Evolutionary conservation across 1,139 yeast species (phyloP).

Genomic region (Suhomyces atakaporum): DNA sequence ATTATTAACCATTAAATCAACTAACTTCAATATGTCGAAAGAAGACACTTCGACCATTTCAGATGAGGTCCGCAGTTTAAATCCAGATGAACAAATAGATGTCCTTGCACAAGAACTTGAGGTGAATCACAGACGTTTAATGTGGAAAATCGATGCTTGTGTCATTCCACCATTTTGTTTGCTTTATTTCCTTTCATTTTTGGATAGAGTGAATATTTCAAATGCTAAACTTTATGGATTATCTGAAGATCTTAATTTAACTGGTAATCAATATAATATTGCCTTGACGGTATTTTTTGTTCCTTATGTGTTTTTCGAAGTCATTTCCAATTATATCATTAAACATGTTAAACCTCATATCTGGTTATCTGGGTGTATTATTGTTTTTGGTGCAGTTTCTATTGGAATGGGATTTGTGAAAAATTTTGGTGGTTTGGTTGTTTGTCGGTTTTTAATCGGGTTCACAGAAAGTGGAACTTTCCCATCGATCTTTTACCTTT

Average conservation of each 20-base stretch:
- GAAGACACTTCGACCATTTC: constrained; percentile 5
- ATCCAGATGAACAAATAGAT: constrained; percentile 25
- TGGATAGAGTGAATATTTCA: constrained; percentile 74
- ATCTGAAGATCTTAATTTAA: constrained; percentile 49
- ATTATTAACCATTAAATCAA: no score
- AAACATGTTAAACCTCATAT: constrained; percentile 64
- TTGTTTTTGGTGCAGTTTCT: constrained; percentile 62
- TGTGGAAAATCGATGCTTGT: constrained; percentile 64
- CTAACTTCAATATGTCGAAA: constrained; percentile 2
- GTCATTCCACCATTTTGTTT: constrained; percentile 73
- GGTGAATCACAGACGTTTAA: constrained; percentile 47
- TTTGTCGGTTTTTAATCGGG: constrained; percentile 66
- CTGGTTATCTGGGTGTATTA: constrained; percentile 59
- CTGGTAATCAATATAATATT: constrained; percentile 61
- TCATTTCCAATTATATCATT: constrained; percentile 63
- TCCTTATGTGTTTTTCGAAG: constrained; percentile 68
- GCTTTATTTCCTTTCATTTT: constrained; percentile 65
- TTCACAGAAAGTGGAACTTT: constrained; percentile 69
- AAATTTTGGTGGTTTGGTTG: constrained; percentile 58
- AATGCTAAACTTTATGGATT: constrained; percentile 74
- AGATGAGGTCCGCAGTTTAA: constrained; percentile 1
- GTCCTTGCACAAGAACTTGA: constrained; percentile 34
- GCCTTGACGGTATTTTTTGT: constrained; percentile 71
- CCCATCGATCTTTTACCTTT: constrained; percentile 71
- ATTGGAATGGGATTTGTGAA: constrained; percentile 67